Percentiles rank a stretch among this genome's conserved stretches.
Conservation (phyloP, 192 early-diverging fungal species). For the Entomortierella parvispora region DNA sequence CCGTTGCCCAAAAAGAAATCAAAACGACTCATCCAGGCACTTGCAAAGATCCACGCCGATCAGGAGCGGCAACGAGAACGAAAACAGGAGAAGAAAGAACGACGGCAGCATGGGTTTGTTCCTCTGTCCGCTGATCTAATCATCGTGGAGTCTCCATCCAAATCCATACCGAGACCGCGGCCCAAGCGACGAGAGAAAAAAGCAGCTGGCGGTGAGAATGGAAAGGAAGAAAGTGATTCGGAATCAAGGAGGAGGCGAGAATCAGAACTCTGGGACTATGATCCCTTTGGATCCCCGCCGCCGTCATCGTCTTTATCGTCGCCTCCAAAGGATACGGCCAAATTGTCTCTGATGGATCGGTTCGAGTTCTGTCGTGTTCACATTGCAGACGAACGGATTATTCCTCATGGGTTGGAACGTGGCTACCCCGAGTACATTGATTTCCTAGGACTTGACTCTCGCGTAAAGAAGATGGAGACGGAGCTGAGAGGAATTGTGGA, state of each 20-base stretch:
- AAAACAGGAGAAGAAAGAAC: slow-evolving; percentile 1
- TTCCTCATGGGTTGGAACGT: slow-evolving; percentile 50
- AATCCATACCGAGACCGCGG: not conserved
- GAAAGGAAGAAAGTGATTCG: not conserved
- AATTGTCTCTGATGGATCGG: slow-evolving; percentile 29
- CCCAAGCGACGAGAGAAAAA: not conserved
- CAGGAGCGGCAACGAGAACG: not conserved
- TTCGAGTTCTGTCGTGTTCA: slow-evolving; percentile 63
- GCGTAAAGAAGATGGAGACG: slow-evolving; percentile 34
- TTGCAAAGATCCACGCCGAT: slow-evolving; percentile 6
- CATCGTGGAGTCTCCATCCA: not conserved
- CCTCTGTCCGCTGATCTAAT: not conserved
- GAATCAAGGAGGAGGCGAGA: not conserved
- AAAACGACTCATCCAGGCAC: slow-evolving; percentile 5
- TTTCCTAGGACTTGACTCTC: slow-evolving; percentile 38
- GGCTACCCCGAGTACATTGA: slow-evolving; percentile 52
- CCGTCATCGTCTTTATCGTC: not conserved
- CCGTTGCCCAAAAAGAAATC: slow-evolving; percentile 10
- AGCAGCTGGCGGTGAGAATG: not conserved
- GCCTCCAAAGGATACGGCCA: not conserved
- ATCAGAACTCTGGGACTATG: not conserved
- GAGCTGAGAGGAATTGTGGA: slow-evolving; percentile 53
- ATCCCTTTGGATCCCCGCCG: not conserved
- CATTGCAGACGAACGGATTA: slow-evolving; percentile 39
- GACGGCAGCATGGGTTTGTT: not conserved